These are phyloP conservation scores for Apiospora aurea DNA, from an alignment of 2,329 filamentous ascomycete species.

Conservation along the genomic window DNA sequence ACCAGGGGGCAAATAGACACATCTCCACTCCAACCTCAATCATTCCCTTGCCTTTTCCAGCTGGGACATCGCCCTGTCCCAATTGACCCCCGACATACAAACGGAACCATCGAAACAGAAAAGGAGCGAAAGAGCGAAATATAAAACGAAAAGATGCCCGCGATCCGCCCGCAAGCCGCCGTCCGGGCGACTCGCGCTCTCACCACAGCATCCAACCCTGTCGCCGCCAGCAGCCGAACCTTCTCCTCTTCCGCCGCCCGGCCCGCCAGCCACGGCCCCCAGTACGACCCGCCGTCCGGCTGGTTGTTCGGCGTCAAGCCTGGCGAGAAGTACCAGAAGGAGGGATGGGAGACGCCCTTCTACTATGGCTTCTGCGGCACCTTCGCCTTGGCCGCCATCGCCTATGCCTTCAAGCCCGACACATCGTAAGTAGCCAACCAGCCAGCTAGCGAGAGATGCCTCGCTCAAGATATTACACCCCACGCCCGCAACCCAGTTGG, in stretches of 20 bases:
- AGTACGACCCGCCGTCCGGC: constrained; percentile 88
- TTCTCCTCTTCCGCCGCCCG: constrained; percentile 55
- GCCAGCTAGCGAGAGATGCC: constrained; percentile 19
- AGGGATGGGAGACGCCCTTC: constrained; percentile 93
- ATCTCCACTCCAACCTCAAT: constrained; percentile 24
- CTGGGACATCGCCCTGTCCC: background rate
- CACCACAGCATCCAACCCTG: constrained; percentile 21
- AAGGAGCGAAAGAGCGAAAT: constrained; percentile 2
- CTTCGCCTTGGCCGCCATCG: constrained; percentile 75
- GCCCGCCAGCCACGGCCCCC: constrained; percentile 67
- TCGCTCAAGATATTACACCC: background rate
- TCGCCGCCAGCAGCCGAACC: constrained; percentile 38
- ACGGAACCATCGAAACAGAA: background rate
- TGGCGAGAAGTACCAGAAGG: constrained; percentile 92
- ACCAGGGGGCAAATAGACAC: background rate
- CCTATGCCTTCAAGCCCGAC: constrained; percentile 96
- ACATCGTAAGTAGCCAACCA: constrained; percentile 78
- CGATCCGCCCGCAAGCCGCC: constrained; percentile 39
- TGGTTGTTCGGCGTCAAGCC: constrained; percentile 96
- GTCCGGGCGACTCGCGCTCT: constrained; percentile 40
- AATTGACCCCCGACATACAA: background rate
- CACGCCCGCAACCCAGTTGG: background rate
- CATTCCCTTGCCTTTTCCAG: background rate
- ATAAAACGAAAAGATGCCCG: constrained; percentile 36
- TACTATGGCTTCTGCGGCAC: constrained; percentile 86